phyloP scores from a whole-genome alignment of 148 eudicot genomes.

The Rheum nobile region DNA sequence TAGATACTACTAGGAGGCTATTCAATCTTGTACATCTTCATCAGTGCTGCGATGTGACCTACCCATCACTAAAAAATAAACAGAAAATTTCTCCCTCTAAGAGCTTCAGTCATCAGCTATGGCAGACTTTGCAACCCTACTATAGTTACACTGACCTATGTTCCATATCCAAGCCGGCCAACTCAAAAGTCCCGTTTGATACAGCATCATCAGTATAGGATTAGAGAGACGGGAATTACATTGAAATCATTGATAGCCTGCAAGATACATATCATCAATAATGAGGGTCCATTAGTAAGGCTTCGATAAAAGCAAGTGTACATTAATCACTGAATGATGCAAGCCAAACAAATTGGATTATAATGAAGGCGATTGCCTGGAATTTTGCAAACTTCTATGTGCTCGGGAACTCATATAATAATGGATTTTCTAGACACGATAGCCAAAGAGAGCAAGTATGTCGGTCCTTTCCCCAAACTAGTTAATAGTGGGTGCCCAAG shows the following conservation, averaged over 20 bases:
- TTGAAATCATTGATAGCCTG: not conserved
- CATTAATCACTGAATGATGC: not conserved
- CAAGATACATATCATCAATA: not conserved
- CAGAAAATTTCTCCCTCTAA: not conserved
- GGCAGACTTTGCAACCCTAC: not conserved
- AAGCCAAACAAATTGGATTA: too few species aligned
- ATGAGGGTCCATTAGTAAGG: not conserved
- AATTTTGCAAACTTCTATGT: too few species aligned
- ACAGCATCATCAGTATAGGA: conserved; percentile 2
- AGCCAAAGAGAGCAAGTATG: not conserved
- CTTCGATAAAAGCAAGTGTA: not conserved
- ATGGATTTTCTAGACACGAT: not conserved
- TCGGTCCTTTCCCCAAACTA: not conserved
- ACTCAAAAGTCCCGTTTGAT: not conserved
- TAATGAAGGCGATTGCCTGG: not conserved
- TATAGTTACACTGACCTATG: not conserved
- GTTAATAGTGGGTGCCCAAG: not conserved
- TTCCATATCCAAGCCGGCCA: not conserved
- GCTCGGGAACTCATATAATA: not conserved
- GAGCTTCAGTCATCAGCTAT: not conserved
- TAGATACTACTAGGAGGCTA: not conserved
- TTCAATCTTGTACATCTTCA: not conserved
- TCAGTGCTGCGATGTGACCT: too few species aligned
- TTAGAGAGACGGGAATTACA: not conserved
- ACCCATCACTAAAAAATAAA: not conserved